Base-by-base conservation (phyloP, 257 asterid genomes). In the Solanum chmielewskii region DNA sequence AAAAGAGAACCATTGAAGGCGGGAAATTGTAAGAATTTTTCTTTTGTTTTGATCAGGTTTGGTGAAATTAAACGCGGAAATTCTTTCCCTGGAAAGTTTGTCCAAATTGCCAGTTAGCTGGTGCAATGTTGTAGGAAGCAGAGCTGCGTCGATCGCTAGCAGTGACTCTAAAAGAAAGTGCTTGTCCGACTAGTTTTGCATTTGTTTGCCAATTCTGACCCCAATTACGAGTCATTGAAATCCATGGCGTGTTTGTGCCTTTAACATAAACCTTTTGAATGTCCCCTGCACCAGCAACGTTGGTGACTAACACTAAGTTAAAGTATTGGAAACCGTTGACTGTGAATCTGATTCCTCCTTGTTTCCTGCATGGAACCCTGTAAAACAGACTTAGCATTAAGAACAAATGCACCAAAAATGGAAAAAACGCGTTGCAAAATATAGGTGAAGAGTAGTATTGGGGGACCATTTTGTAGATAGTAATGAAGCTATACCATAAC, bases 171-270 rank as follows among this genome's bases (percentile, higher is more conserved):
- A 96, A 94, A 16, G 98, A 96, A 86, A 96, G 81, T 18, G 98
- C 88, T 83, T 95, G 98, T 11, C 98, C 98, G 3, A 82, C 88
- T 1, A 95, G 88, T 15, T 85, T 70, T 2, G 95, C 87, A 60
- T 88, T 93, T 62, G 95, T 87, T 82, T 95, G 95, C 98, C 98
- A 95, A 52, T 94, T 94, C 74, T 95, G 98, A 52, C 98, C 98
- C 98, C 98, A 94, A 86, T 95, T 95, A 0, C 98, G 93, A 86
- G 94, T 94, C 94, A 95, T 91, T 0, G 93, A 16, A 68, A 93
- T 11, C 98, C 98, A 95, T 66, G 91, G 90, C 0, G 95, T 95
- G 6, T 88, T 91, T 1, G 93, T 29, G 1, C 98, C 98, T 39
- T 95, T 95, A 6, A 95, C 80, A 85, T 93, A 89, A 16, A 93